These are phyloP conservation scores for Terfezia boudieri DNA, from an alignment of 495 filamentous ascomycete species.

Conservation along the genomic window DNA sequence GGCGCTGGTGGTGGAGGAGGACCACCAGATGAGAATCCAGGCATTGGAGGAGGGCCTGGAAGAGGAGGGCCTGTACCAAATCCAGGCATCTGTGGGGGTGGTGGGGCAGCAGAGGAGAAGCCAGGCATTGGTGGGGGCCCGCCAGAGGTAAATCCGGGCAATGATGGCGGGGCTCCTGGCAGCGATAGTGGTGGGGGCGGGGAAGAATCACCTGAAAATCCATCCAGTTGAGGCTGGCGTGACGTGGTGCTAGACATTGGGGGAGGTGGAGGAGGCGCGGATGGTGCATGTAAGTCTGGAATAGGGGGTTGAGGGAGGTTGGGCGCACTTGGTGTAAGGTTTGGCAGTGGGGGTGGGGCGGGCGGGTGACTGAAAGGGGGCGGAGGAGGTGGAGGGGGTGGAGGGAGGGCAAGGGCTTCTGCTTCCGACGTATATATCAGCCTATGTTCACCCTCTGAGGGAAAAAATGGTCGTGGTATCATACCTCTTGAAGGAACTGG, in stretches of 20 bases:
- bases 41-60: constrained; percentile 24
- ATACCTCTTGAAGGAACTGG: constrained; percentile 14
- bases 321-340: constrained; percentile 20
- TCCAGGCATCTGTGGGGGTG: constrained; percentile 17
- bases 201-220: constrained; percentile 17
- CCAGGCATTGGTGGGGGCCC: constrained; percentile 15
- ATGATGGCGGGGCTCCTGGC: constrained; percentile 18
- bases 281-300: constrained; percentile 16
- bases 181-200: constrained; percentile 3
- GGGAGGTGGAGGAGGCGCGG: constrained; percentile 16
- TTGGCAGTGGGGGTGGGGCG: constrained; percentile 11
- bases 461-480: background rate
- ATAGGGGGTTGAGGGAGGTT: constrained; percentile 18
- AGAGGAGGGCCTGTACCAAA: constrained; percentile 23
- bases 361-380: constrained; percentile 20
- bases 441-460: no score
- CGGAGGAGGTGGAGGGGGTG: constrained; percentile 18
- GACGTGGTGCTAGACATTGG: background rate
- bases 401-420: background rate
- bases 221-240: constrained; percentile 14
- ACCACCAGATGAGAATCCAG: constrained; percentile 19
- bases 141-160: constrained; percentile 11
- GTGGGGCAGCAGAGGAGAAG: constrained; percentile 1
- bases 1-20: constrained; percentile 47
- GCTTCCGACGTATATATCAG: no score